Percentiles rank a stretch among this genome's conserved stretches.
These are phyloP conservation scores for Mycothermus thermophilus DNA, from an alignment of 495 filamentous ascomycete genomes.

Conservation along the genomic window DNA sequence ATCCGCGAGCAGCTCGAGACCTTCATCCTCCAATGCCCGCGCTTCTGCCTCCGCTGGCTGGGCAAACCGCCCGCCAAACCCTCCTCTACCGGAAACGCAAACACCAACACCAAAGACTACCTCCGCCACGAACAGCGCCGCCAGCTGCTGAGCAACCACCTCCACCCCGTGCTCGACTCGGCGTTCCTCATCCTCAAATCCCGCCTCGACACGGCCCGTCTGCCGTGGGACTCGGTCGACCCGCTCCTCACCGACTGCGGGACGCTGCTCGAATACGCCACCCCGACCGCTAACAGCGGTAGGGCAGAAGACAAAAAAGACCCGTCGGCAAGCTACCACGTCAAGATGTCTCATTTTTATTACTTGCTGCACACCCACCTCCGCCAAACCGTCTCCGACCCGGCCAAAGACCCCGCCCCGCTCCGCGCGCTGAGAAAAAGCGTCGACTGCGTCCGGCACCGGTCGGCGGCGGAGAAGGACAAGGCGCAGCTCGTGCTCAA, in stretches of 20 bases:
- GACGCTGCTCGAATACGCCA: slow-evolving; percentile 34
- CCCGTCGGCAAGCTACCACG: slow-evolving; percentile 30
- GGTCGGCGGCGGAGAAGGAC: slow-evolving; percentile 30
- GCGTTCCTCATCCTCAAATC: slow-evolving; percentile 37
- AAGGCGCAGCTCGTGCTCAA: slow-evolving; percentile 33
- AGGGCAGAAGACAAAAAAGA: slow-evolving; percentile 13
- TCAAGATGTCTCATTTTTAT: slow-evolving; percentile 66
- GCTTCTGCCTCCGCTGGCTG: slow-evolving; percentile 41
- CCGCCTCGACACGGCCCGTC: slow-evolving; percentile 22
- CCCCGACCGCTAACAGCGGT: slow-evolving; percentile 29
- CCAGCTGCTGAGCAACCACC: slow-evolving; percentile 30
- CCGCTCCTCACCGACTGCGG: slow-evolving; percentile 40
- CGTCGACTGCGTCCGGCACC: slow-evolving; percentile 33
- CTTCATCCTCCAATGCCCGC: slow-evolving; percentile 37
- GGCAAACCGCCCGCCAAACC: slow-evolving; percentile 36
- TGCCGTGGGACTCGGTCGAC: slow-evolving; percentile 39
- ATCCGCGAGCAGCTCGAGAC: slow-evolving; percentile 27
- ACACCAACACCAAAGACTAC: slow-evolving; percentile 33
- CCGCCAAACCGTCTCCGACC: slow-evolving; percentile 19
- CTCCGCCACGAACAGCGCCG: slow-evolving; percentile 43
- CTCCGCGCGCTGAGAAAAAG: slow-evolving; percentile 37
- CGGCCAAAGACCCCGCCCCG: slow-evolving; percentile 28
- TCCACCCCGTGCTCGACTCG: slow-evolving; percentile 41
- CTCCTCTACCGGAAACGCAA: too few species aligned
- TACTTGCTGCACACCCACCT: slow-evolving; percentile 44